Base-by-base conservation (phyloP, 345 rosid genomes). In the Lenwebbia sp. region DNA sequence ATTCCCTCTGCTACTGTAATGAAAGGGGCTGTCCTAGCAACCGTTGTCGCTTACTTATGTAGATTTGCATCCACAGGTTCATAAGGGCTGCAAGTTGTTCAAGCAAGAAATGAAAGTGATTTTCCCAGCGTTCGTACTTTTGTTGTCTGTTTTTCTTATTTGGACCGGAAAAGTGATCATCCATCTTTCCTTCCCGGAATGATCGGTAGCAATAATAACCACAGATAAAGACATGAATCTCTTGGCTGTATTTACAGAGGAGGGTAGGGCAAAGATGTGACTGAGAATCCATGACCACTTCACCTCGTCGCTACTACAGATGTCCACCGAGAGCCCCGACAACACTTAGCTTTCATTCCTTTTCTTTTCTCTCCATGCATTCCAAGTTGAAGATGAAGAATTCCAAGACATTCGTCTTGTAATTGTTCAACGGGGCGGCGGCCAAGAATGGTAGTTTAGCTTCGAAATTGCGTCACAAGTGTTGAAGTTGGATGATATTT, bases 1-100 rank as follows among this genome's bases (percentile, higher is more conserved):
- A 92, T 95, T 58, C 96, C 98, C 4, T 55, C 81, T 10, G 74
- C 94, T 15, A 96, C 94, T 14, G 89, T 93, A 5, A 88, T 81
- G 83, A 93, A 92, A 86, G 92, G 95, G 30, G 83, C 88, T 53
- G 55, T 86, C 6, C 84, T 93, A 44, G 90, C 93, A 26, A 56
- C 89, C 4, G 17, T 87, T 26, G 92, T 92, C 58, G 86, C 87
- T 4, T 33, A 53, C 50, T 82, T 91, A 5, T 86, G 85, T 52
- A 85, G 50, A 60, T 56, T 54, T 25, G 17, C 37, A 9, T 87
- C 83, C 40, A 33, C 4, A 10, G n/a, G 47, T 53, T 53, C 25
- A 23, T 70, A 33, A 17, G n/a, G n/a, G n/a, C n/a, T n/a, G n/a
- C n/a, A n/a, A n/a, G 23, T 53, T 17, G 54, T 53, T 15, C 54